Base-by-base conservation (phyloP, 495 filamentous ascomycete species). In the Hypoxylon crocopeplum region DNA sequence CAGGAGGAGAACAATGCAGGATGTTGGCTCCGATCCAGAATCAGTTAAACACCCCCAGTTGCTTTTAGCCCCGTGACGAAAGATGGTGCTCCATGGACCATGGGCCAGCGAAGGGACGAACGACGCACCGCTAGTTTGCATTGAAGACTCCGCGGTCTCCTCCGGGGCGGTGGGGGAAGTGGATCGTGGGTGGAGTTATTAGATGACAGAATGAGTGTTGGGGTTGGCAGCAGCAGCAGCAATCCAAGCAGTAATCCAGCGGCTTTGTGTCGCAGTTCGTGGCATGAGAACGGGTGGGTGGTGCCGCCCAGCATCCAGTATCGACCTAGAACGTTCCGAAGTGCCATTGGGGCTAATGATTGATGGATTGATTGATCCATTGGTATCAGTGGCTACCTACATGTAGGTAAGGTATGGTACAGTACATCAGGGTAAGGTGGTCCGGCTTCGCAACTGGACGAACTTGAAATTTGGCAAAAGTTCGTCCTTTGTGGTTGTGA, bases 101-200 rank as follows among this genome's bases (percentile, higher is more conserved):
- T 34, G 3, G 4, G 13, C 32, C 34, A 38, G 15, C 8, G 13
- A 38, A 56, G 41, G 12, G 30, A 37, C 54, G 34, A 45, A 44
- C 48, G 39, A 59, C 51, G 62, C 62, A 66, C 62, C 62, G 62
- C 62, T 66, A 66, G 56, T 66, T 66, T 61, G 57, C 56, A 66
- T 61, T 40, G 47, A 61, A 47, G 45, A 47, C 41, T 54, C 52
- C 45, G 56, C 62, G 62, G 62, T 55, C 62, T 56, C 30, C 57
- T 62, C 62, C 56, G 56, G n/a, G 51, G 39, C 36, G 42, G 62
- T 66, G 62, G 62, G 62, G 62, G 57, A 56, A 44, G 62, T 66
- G 62, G 62, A 66, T 53, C 57, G 57, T 53, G 38, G 22, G 56
- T 57, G 47, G 52, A 65, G 62, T 56, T 52, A 42, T 15, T 39